Base-by-base conservation (phyloP, 163 green algal genomes). In the Trebouxia gelatinosa region DNA sequence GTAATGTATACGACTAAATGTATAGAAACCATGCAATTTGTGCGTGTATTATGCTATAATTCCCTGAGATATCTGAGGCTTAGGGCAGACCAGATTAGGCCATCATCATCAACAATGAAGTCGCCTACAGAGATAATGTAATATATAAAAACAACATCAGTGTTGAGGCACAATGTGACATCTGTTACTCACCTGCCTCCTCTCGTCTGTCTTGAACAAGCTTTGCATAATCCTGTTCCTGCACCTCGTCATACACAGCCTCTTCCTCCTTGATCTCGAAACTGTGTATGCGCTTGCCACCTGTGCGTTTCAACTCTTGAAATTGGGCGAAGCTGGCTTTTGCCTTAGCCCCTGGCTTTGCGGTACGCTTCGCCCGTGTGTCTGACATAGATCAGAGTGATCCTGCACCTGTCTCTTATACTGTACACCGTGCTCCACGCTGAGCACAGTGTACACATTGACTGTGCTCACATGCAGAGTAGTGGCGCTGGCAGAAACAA, bases 71-170 rank as follows among this genome's bases (percentile, higher is more conserved):
- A n/a, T n/a, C n/a, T n/a, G n/a, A n/a, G n/a, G n/a, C n/a, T n/a
- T n/a, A n/a, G n/a, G n/a, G n/a, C n/a, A n/a, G n/a, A n/a, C n/a
- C n/a, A n/a, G n/a, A n/a, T n/a, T n/a, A n/a, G n/a, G n/a, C 88
- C 91, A 51, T 97, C 92, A 57, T 97, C 95, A 66, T 95, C 92
- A n/a, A 97, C 91, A 2, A 99, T 87, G 78, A 98, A 99, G 46
- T 90, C 92, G 2, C 87, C 92, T 90, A 85, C 51, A 46, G 11
- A 38, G 59, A n/a, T 43, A 9, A 51, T 68, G 4, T 17, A 7
- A 29, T 34, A 23, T 31, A 16, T 6, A n/a, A n/a, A n/a, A n/a
- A n/a, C n/a, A n/a, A n/a, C n/a, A 17, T 39, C n/a, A 43, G 64
- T 40, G 1, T 70, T 70, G 61, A 31, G 31, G 17, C 16, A 35